These are phyloP conservation scores for Didymella segeticola DNA, from an alignment of 2,329 filamentous ascomycete species.

Conservation along the genomic window DNA sequence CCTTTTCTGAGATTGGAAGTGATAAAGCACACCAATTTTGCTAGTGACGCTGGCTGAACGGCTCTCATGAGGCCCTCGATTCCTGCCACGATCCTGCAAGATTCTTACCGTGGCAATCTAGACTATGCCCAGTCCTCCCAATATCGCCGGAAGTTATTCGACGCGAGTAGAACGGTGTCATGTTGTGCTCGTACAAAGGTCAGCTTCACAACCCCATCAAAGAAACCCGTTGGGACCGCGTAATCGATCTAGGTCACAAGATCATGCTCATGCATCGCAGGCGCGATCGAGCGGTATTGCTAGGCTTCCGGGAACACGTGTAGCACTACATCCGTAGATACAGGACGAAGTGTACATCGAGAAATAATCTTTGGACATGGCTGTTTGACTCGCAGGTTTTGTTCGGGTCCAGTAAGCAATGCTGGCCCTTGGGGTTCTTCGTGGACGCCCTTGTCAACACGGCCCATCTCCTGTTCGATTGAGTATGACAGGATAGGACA, in stretches of 20 bases:
- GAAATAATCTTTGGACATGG: too few species aligned
- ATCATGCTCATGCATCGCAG: neutral
- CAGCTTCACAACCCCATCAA: neutral
- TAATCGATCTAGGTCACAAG: neutral
- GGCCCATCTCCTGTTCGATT: too few species aligned
- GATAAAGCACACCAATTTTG: neutral
- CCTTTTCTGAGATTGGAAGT: too few species aligned
- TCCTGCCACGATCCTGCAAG: neutral
- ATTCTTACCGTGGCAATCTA: neutral
- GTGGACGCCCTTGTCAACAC: too few species aligned
- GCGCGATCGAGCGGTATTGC: neutral
- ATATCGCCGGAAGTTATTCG: neutral
- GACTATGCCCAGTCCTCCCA: neutral
- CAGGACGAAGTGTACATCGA: neutral
- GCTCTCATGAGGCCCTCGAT: neutral
- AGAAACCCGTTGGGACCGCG: neutral
- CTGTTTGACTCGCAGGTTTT: too few species aligned
- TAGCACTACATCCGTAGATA: neutral
- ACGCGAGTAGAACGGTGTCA: neutral
- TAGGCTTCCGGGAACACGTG: neutral
- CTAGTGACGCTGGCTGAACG: neutral
- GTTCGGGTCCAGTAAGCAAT: too few species aligned
- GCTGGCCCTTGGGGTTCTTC: too few species aligned
- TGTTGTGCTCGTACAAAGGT: neutral
- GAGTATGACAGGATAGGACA: too few species aligned